Evolutionary conservation across 2,329 filamentous ascomycete species (phyloP), one percentile per base, ranked within the genome.

Genomic region (Cucurbitaria berberidis): DNA sequence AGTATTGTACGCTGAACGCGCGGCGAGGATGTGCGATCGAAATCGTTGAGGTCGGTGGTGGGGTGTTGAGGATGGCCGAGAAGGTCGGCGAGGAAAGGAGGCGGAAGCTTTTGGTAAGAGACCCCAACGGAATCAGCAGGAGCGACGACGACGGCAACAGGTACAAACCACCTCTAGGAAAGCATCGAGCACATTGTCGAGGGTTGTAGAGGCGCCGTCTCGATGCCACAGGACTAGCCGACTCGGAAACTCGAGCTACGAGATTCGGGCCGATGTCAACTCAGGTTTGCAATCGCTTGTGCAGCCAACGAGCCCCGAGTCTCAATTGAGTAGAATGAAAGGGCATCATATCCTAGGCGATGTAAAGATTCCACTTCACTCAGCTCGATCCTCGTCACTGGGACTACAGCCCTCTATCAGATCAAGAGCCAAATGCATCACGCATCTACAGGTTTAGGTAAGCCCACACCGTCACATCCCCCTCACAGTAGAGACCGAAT

Each of bases 21-120:
- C 18, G 34, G 32, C 34, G 24, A 27, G 16, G 22, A 9, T 15
- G 13, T 30, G 22, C 3, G 26, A 19, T 13, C 29, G 13, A 38
- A 24, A 13, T 47, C 7, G 16, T 32, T 18, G 22, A 10, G 32
- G 43, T 38, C 42, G 41, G 45, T 40, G 32, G 38, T 40, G 19
- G 35, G 24, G 41, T 9, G 32, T 48, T 29, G 27, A 32, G 15
- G 47, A 6, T 44, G 41, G 42, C 26, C 24, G 15, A 30, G 36
- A 11, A 50, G 38, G 30, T 38, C 29, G 27, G 45, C 34, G 36
- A 24, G 41, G 26, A 46, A 43, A 19, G 35, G 19, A 38, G 40
- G 27, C 26, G 26, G 41, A 49, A 44, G 46, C 16, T 49, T n/a
- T n/a, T 41, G 45, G 35, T 21, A 22, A 24, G 3, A n/a, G 19